Percentiles rank a stretch among this genome's conserved stretches.
Evolutionary conservation across 2,329 filamentous ascomycete species (phyloP).

Genomic region (Chaetomium globosum): DNA sequence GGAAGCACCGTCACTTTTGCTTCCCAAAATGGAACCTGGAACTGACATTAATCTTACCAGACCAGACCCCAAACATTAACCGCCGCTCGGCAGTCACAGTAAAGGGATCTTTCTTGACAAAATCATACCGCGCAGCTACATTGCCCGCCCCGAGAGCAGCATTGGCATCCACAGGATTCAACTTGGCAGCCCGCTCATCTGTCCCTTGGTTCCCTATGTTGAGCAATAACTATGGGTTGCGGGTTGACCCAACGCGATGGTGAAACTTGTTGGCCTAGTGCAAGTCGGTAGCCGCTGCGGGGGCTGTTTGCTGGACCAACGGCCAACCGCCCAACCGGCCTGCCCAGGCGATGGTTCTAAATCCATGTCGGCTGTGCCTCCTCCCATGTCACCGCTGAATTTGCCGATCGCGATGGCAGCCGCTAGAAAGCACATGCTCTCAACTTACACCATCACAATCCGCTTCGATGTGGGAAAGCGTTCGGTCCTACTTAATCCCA

Average conservation of each 20-base stretch:
- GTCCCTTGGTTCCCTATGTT: neutral
- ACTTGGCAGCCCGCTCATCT: neutral
- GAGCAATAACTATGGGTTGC: constrained; percentile 1
- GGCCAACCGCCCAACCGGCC: neutral
- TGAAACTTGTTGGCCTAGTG: constrained; percentile 23
- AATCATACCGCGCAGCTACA: neutral
- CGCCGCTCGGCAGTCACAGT: neutral
- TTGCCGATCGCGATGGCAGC: constrained; percentile 11
- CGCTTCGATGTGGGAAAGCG: neutral
- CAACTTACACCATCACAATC: neutral
- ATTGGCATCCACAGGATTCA: constrained; percentile 4
- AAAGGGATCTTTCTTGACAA: neutral
- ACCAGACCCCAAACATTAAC: constrained; percentile 13
- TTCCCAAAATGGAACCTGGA: constrained; percentile 7
- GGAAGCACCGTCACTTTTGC: neutral
- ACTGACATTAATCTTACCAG: neutral
- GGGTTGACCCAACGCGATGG: constrained; percentile 4
- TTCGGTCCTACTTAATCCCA: neutral
- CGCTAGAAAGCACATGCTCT: neutral
- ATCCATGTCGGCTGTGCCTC: constrained; percentile 27
- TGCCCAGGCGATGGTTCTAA: constrained; percentile 1
- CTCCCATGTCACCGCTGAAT: constrained; percentile 18
- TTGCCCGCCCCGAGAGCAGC: neutral
- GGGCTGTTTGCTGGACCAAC: constrained; percentile 19
- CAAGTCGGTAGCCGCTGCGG: constrained; percentile 21